Evolutionary conservation across 805 yeast genomes (phyloP), one percentile per base, ranked within the genome.

Genomic region (Pichia phayaonensis): DNA sequence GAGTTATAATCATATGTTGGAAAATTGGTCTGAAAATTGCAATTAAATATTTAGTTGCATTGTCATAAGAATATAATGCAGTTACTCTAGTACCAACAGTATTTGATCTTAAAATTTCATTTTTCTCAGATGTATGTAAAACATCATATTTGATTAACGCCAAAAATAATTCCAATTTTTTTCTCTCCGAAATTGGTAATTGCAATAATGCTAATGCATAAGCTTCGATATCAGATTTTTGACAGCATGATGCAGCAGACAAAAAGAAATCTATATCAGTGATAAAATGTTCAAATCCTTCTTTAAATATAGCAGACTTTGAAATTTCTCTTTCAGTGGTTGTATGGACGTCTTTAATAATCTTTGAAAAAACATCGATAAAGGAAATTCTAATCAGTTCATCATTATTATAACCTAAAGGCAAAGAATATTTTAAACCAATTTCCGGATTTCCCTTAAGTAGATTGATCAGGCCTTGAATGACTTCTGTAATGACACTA

Each of bases 31-130:
- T 71, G 46, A 87, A 66, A 0, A 82, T 75, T 3, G 63, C 50
- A 1, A 68, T 62, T 45, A 89, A 68, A 61, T 86, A 88, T 1
- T 72, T 77, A 22, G 65, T 62, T 0, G 95, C 95, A 56, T 79
- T 76, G n/a, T 75, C 71, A 57, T 81, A 79, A 0, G 94, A 86
- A 57, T 83, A 81, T 16, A 85, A 70, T 0, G 90, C 83, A 47
- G 88, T 71, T 47, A 88, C 73, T 58, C 90, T 76, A 0, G 96
- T 88, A 31, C 94, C 86, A 38, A 88, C 84, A 47, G 90, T 83
- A 63, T 89, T 89, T 48, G 94, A 76, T 59, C 96, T 75, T 58
- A 89, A 72, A 29, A 89, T 79, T 60, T 86, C 94, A 29, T 86
- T 79, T 20, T 86, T 77, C 52, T 84, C 76, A 1, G 77, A 66